Conservation (phyloP, 306 rosid species). For the Fagus crenata region DNA sequence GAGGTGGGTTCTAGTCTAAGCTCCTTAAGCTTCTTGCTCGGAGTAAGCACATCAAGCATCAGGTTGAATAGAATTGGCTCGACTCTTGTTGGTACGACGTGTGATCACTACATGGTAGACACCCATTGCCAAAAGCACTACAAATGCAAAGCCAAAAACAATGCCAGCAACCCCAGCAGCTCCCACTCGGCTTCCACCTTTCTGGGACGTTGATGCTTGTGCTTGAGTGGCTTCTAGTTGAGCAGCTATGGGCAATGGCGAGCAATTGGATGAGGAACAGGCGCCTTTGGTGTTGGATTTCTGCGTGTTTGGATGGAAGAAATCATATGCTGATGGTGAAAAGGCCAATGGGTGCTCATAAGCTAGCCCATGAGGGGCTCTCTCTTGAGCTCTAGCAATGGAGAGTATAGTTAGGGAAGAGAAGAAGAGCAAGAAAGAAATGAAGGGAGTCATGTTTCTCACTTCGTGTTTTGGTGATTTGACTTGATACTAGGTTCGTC, state of each 20-base stretch:
- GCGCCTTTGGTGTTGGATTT: slow-evolving; percentile 45
- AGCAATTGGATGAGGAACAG: slow-evolving; percentile 57
- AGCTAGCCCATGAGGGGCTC: slow-evolving; percentile 87
- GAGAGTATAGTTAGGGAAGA: slow-evolving; percentile 47
- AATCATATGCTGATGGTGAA: slow-evolving; percentile 78
- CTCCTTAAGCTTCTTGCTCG: neutral
- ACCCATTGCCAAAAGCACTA: slow-evolving; percentile 61
- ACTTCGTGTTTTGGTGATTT: slow-evolving; percentile 11
- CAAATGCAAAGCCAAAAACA: slow-evolving; percentile 58
- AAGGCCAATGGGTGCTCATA: slow-evolving; percentile 53
- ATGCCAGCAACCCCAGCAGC: slow-evolving; percentile 59
- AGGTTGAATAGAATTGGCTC: slow-evolving; percentile 46
- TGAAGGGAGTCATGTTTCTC: slow-evolving; percentile 39
- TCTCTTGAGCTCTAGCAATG: slow-evolving; percentile 54
- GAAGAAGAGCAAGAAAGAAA: slow-evolving; percentile 43
- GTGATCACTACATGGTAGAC: slow-evolving; percentile 51
- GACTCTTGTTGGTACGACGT: slow-evolving; percentile 53
- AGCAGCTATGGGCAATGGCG: slow-evolving; percentile 80
- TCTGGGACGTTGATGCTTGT: slow-evolving; percentile 27
- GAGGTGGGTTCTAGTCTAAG: neutral
- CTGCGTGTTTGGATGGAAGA: slow-evolving; percentile 66
- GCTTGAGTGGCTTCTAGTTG: slow-evolving; percentile 56
- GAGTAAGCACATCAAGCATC: slow-evolving; percentile 37
- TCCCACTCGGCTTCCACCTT: slow-evolving; percentile 36
- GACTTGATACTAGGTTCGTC: slow-evolving; percentile 20